These are phyloP conservation scores for Kwoniella shandongensis DNA, from an alignment of 768 basidiomycete genomes.

Conservation along the genomic window DNA sequence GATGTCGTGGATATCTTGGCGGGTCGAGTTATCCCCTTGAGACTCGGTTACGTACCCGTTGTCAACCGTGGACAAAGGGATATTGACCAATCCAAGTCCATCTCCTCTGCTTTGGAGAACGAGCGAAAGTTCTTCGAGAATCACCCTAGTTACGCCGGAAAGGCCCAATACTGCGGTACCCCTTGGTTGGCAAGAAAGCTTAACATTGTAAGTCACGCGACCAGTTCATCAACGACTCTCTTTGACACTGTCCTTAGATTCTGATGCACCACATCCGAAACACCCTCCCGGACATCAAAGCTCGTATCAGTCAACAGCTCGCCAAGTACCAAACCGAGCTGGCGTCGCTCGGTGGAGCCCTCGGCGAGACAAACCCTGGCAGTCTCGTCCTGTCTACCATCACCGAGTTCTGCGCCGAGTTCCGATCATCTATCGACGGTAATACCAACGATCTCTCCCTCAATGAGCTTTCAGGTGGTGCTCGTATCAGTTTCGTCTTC, in stretches of 20 bases:
- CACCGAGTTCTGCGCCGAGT: slow-evolving; percentile 96
- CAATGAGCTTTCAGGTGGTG: slow-evolving; percentile 97
- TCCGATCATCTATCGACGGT: slow-evolving; percentile 94
- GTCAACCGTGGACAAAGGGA: slow-evolving; percentile 98
- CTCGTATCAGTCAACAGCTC: slow-evolving; percentile 84
- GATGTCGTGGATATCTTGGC: slow-evolving; percentile 99
- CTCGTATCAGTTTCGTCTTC: slow-evolving; percentile 97
- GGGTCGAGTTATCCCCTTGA: slow-evolving; percentile 90
- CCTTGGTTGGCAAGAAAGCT: slow-evolving; percentile 92
- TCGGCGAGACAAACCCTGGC: slow-evolving; percentile 80
- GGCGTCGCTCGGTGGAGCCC: slow-evolving; percentile 74
- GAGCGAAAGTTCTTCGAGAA: slow-evolving; percentile 94
- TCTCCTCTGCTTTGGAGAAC: slow-evolving; percentile 77
- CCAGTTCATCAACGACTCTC: background rate
- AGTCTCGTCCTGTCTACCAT: slow-evolving; percentile 95
- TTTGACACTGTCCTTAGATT: slow-evolving; percentile 62
- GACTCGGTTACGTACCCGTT: slow-evolving; percentile 95
- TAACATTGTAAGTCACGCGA: slow-evolving; percentile 73
- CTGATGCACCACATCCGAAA: slow-evolving; percentile 98
- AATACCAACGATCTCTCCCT: slow-evolving; percentile 91
- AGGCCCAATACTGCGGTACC: slow-evolving; percentile 94
- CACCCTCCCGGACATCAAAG: slow-evolving; percentile 98
- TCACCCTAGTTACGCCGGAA: slow-evolving; percentile 87
- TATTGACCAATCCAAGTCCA: slow-evolving; percentile 85
- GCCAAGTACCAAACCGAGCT: slow-evolving; percentile 86